phyloP scores from a whole-genome alignment of 495 filamentous ascomycete species.

The Penicillium goetzii region DNA sequence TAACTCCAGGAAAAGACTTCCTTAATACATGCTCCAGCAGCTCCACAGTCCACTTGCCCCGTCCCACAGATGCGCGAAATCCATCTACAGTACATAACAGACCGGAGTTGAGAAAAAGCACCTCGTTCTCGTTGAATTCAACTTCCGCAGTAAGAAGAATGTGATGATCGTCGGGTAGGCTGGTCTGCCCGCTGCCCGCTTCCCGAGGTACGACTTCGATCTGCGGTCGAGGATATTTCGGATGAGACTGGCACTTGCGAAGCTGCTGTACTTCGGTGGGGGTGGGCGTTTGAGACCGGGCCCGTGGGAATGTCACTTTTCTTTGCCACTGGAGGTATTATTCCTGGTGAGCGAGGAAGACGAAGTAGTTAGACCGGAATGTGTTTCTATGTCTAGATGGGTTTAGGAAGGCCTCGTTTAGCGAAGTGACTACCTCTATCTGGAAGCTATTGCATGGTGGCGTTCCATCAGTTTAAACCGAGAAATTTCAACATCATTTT shows the following conservation, averaged over 20 bases:
- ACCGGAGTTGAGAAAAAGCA: neutral
- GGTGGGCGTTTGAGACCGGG: neutral
- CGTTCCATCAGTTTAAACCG: too few species aligned
- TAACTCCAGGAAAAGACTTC: neutral
- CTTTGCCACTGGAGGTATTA: neutral
- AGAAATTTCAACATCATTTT: too few species aligned
- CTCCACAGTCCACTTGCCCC: neutral
- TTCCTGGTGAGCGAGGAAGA: neutral
- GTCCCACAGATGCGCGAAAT: conserved; percentile 1
- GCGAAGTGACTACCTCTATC: neutral
- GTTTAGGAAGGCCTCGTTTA: neutral
- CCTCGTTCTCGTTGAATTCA: neutral
- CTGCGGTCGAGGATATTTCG: neutral
- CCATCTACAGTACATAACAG: neutral
- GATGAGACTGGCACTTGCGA: neutral
- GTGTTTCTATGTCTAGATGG: too few species aligned
- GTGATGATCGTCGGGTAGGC: neutral
- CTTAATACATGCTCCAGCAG: neutral
- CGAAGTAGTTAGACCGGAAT: too few species aligned
- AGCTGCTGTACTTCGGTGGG: neutral
- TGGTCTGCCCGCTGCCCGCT: neutral
- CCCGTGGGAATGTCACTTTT: neutral
- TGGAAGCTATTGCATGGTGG: too few species aligned
- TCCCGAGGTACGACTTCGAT: neutral
- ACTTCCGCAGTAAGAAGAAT: neutral